Base-by-base conservation (phyloP, 2,329 filamentous ascomycete genomes). In the Pyrenophora teres region DNA sequence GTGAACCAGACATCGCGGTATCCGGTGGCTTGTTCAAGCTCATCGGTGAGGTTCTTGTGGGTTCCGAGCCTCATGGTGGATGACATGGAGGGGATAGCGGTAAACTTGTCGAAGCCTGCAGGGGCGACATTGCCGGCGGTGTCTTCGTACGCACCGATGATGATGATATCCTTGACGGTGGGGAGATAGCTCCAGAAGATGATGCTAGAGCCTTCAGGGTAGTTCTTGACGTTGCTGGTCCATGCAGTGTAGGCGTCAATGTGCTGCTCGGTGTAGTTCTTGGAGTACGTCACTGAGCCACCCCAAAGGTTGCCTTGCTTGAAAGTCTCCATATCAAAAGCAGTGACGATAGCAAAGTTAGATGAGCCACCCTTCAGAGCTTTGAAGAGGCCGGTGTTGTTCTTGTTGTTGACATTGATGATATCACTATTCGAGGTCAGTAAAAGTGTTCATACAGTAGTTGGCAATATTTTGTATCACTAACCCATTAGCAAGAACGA, bases 401-500 rank as follows among this genome's bases (percentile, higher is more conserved):
- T 54, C 46, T 58, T 46, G 2, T 63, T 57, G 32, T 73, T 78
- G 6, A 70, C 76, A 21, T 76, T 61, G 25, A 74, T 63, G 8
- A 77, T 53, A 6, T 65, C 62, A 13, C 56, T 61, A 25, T n/a
- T 8, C 27, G 1, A 16, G 6, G 37, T 78, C 70, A 16, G 46
- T 44, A 31, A 38, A 16, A 21, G 9, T 4, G 3, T 7, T 13
- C 38, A 76, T 69, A 23, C 67, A 6, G 7, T 19, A 12, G 6
- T 19, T 7, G 2, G 7, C 7, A 1, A 4, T 23, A 18, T 3
- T 7, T 12, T 2, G 15, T 10, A 8, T 16, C 16, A 59, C 54
- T 39, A 8, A 64, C 32, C 74, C 75, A 40, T 61, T 62, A 31
- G 73, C 71, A 31, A 75, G 67, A 5, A 77, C 73, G n/a, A 76